Evolutionary conservation across 2,329 filamentous ascomycete species (phyloP).

Genomic region (Claviceps sp.): DNA sequence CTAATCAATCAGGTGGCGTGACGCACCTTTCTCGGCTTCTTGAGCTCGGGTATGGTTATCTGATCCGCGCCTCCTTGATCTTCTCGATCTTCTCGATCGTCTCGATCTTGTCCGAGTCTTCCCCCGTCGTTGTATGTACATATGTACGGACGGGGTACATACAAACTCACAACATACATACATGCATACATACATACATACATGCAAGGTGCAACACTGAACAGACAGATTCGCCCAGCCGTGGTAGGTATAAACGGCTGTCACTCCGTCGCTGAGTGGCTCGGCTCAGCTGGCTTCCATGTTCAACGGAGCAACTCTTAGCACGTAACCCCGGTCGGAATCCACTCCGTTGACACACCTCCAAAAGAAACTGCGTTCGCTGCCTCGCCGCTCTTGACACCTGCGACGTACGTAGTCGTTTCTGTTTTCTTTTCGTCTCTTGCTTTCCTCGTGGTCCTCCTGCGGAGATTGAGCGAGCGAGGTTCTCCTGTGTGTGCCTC

Average conservation of each 20-base stretch:
- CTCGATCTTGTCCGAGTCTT: background rate
- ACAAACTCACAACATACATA: too few relatives aligned
- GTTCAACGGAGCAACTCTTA: too few relatives aligned
- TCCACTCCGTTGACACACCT: background rate
- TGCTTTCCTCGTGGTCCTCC: background rate
- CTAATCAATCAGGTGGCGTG: constrained; percentile 4
- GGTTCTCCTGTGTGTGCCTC: background rate
- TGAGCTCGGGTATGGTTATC: constrained; percentile 3
- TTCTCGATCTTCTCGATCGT: too few relatives aligned
- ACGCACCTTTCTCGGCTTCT: background rate
- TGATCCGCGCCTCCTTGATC: constrained; percentile 1
- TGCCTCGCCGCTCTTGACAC: background rate
- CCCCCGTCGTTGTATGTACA: background rate
- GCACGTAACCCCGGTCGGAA: background rate
- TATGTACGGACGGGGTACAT: too few relatives aligned
- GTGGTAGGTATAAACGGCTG: too few relatives aligned
- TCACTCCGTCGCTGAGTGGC: too few relatives aligned
- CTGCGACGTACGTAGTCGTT: background rate
- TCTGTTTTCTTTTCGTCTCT: background rate
- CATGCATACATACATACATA: too few relatives aligned
- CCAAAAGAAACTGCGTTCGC: background rate
- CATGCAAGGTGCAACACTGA: too few relatives aligned
- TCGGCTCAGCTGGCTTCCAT: too few relatives aligned
- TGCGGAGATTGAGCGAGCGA: background rate
- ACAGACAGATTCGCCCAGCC: too few relatives aligned